Evolutionary conservation across 139 green algal genomes (phyloP), one percentile per base, ranked within the genome.

Genomic region (Pseudopediastrum boryanum): DNA sequence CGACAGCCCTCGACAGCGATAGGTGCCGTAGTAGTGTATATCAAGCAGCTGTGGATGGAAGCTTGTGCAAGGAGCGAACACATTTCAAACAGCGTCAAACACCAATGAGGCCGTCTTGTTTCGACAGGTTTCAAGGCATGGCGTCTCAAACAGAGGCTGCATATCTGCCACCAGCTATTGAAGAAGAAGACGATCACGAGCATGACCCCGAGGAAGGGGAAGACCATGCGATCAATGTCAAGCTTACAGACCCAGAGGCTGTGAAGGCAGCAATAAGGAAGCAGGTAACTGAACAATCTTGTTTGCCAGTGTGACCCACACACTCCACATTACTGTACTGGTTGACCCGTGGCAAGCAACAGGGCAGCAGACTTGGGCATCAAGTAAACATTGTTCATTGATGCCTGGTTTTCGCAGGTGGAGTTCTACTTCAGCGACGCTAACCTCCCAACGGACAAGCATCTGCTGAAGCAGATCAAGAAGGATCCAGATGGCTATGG

Each of bases 381-480:
- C 12, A 16, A 21, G 33, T 21, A 16, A 69, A 7, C 10, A 3
- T 69, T 6, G 61, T 36, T 48, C 23, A 3, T 36, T 59, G 65
- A 27, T 73, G 23, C 65, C 2, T n/a, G n/a, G n/a, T 64, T 5
- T 43, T n/a, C 51, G 54, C 85, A 95, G 85, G 83, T 95, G 16
- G 90, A 94, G 78, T 94, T 93, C 41, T 95, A 95, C 70, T 94
- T 94, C 71, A 85, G 77, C 50, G 90, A 95, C 42, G 80, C 84
- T n/a, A 95, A 93, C 77, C 85, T 94, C 36, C 89, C 90, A 2
- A 92, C 87, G 0, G 91, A 95, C 67, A 89, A 89, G 68, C 92
- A 93, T 56, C 59, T 95, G 27, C 77, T 93, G 0, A 91, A 92
- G 66, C 82, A 89, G 48, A 84, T 94, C 23, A 54, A 67, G 16